Base-by-base conservation (phyloP, 2,329 filamentous ascomycete species). In the Didymella lethalis region DNA sequence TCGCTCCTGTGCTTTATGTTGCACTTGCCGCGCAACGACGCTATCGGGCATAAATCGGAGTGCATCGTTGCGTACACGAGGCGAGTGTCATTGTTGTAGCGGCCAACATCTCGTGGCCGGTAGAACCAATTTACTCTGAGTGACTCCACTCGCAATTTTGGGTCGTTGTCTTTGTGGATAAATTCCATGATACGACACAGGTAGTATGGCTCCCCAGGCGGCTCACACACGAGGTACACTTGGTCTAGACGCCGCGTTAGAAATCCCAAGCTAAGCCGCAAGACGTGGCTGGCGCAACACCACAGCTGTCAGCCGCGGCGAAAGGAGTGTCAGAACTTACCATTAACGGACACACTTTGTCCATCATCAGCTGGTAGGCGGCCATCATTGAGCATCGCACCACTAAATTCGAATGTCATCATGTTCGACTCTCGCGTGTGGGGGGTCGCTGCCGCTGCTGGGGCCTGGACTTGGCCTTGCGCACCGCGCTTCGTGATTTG, bases 141-240 rank as follows among this genome's bases (percentile, higher is more conserved):
- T 41, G 92, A 88, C 74, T 97, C 94, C 64, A 99, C 88, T 0
- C 90, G 89, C 59, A 88, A 86, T 54, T 83, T 84, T 34, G 83
- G 80, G 73, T 94, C 77, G 49, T 75, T 92, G 70, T 93, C 88
- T 72, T 85, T 81, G 73, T 96, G 92, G 69, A 97, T 82, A 76
- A 98, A 98, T 77, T 99, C 94, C 95, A 99, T 99, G 77, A 99
- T 95, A 69, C 95, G 91, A 64, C 91, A 95, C 65, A 99, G 83
- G 77, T 99, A 99, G 81, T 99, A 99, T 54, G 95, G 95, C 80
- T 99, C 95, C 52, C 95, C 95, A 16, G 95, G 95, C 49, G 95
- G 95, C 79, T 99, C 95, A 80, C 93, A 98, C 64, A 99, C 90
- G 63, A 98, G 87, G 82, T 98, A 99, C 67, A 97, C 92, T 81